Conservation (phyloP, 1,284 basidiomycete genomes). For the Dichomitus squalens region DNA sequence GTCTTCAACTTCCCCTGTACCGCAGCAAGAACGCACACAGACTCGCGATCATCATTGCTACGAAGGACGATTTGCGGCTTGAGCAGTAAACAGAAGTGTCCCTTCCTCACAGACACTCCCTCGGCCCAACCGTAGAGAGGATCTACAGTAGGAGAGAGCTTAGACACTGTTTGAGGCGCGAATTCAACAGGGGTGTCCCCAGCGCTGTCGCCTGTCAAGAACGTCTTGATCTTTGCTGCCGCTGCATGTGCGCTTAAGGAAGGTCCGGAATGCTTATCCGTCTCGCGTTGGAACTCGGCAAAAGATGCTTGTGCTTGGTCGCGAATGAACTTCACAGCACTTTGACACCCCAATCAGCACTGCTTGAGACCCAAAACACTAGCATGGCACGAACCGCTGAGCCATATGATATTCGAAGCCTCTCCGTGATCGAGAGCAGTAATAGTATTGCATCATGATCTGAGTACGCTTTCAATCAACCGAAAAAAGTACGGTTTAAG, state of each 20-base stretch:
- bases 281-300: constrained; percentile 35
- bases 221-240: constrained; percentile 62
- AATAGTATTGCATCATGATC: constrained; percentile 90
- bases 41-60: constrained; percentile 62
- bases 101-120: constrained; percentile 66
- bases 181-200: constrained; percentile 49
- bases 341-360: constrained; percentile 32
- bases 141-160: constrained; percentile 37
- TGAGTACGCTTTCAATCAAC: constrained; percentile 31
- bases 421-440: constrained; percentile 74
- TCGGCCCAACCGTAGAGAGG: constrained; percentile 76
- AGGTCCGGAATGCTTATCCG: constrained; percentile 38
- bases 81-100: constrained; percentile 82
- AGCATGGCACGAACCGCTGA: constrained; percentile 57
- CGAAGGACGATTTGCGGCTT: constrained; percentile 91
- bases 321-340: constrained; percentile 83
- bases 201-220: constrained; percentile 47
- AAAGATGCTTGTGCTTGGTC: constrained; percentile 68
- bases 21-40: constrained; percentile 80
- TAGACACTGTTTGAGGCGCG: constrained; percentile 21
- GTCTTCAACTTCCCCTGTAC: constrained; percentile 83
- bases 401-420: constrained; percentile 91
- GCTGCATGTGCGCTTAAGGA: constrained; percentile 58
- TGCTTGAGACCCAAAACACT: neutral
- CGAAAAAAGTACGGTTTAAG: neutral